A percentile compares a stretch with the other conserved stretches of the same genome.
These are phyloP conservation scores for Aspergillus sclerotiicarbonarius DNA, from an alignment of 495 filamentous ascomycete genomes.

Conservation along the genomic window DNA sequence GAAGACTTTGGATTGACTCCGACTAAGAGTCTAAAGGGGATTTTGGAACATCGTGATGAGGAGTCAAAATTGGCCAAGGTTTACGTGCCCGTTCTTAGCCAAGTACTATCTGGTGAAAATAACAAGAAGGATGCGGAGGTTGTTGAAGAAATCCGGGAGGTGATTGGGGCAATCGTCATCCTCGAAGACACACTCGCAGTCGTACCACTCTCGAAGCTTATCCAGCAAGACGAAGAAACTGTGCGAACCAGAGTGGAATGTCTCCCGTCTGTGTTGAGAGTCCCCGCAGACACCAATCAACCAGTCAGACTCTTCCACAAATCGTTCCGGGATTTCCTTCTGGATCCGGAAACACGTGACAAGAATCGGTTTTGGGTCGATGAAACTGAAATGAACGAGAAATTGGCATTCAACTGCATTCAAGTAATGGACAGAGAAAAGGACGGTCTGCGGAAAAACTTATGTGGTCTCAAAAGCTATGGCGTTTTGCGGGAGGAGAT, in stretches of 20 bases:
- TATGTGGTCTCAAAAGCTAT: slow-evolving; percentile 30
- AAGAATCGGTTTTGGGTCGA: slow-evolving; percentile 27
- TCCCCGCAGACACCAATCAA: slow-evolving; percentile 21
- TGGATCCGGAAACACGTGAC: slow-evolving; percentile 8
- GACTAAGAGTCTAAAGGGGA: slow-evolving; percentile 10
- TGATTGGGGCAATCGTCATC: slow-evolving; percentile 20
- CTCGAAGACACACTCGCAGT: slow-evolving; percentile 18
- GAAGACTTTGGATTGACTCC: slow-evolving; percentile 15
- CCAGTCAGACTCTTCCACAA: slow-evolving; percentile 14
- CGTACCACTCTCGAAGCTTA: slow-evolving; percentile 13
- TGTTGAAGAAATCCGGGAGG: slow-evolving; percentile 15
- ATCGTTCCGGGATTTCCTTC: slow-evolving; percentile 27
- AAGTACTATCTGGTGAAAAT: slow-evolving; percentile 12
- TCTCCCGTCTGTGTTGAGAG: slow-evolving; percentile 21
- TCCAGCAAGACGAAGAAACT: background rate
- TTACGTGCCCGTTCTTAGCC: slow-evolving; percentile 25
- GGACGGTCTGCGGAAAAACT: slow-evolving; percentile 28
- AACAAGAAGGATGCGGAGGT: background rate
- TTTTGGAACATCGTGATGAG: slow-evolving; percentile 16
- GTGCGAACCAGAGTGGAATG: slow-evolving; percentile 5
- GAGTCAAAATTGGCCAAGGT: slow-evolving; percentile 17
- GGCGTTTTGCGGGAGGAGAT: slow-evolving; percentile 27
- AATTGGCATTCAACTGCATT: slow-evolving; percentile 2
- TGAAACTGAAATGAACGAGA: slow-evolving; percentile 9
- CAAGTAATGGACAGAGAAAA: slow-evolving; percentile 22